Base-by-base conservation (phyloP, 352 stramenopile species). In the Thraustochytrium sp. region DNA sequence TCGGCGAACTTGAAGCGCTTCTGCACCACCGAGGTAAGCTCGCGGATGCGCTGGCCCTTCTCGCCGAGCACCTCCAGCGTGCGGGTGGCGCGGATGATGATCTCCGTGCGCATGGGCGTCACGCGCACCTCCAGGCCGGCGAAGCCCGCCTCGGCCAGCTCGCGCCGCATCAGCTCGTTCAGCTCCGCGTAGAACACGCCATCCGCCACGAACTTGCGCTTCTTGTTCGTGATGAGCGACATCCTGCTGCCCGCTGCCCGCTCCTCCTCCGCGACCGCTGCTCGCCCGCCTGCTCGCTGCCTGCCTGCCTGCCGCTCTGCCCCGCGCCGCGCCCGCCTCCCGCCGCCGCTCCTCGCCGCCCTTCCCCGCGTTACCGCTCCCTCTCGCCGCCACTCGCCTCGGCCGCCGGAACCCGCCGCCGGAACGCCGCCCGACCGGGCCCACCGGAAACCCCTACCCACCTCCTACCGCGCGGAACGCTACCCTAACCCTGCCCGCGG, bases 171-270 rank as follows among this genome's bases (percentile, higher is more conserved):
- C 73, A 99, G 91, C 90, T 99, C 97, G 91, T 99, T 99, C 31
- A 99, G 91, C 89, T 99, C 97, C 87, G 96, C 95, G 91, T 99
- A 99, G 93, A 99, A 99, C 61, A 99, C 95, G 92, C 97, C 97
- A 89, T 99, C 97, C 61, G 96, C 96, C 78, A 99, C 93, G 90
- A 99, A 99, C 92, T 99, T 99, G 87, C 95, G 93, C 92, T 99
- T 99, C 93, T 98, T 98, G 64, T 94, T 98, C 88, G 99, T 98
- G 83, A 88, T 87, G 31, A 63, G 53, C 46, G 53, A 46, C 68
- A 65, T 80, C 62, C 23, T 63, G 54, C 54, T n/a, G 8, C 8
- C 23, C n/a, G n/a, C n/a, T n/a, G n/a, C n/a, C n/a, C n/a, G 16
- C 56, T 29, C 56, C 23, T 4, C 56, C 23, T 4, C 38, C 31